Base-by-base conservation (phyloP, 768 basidiomycete species). In the Saitozyma sp. region DNA sequence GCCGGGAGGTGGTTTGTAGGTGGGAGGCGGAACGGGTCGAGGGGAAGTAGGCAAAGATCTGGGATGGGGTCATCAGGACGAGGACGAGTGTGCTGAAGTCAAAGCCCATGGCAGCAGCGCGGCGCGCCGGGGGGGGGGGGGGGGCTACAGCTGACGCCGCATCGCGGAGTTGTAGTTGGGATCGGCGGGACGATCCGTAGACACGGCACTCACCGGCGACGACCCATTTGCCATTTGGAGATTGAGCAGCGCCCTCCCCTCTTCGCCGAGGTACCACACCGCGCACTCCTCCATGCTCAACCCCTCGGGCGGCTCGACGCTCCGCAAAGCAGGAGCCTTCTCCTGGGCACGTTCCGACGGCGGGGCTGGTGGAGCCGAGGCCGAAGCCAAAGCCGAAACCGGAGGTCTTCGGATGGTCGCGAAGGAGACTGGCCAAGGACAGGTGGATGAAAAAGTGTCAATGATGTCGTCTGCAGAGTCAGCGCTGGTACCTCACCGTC, bases 21-120 rank as follows among this genome's bases (percentile, higher is more conserved):
- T 88, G 74, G 10, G 82, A 81, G 0, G 84, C 81, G 0, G 71
- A 73, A 14, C 80, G 73, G 0, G 83, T 82, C 4, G 71, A 58
- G 0, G 94, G 90, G 61, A 91, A 83, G 80, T 91, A 95, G 0
- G 86, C 85, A 75, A 87, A 87, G 9, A 96, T 83, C 90, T 95
- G 62, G 54, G 29, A 6, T 2, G 29, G 29, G 29, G 78, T 65
- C 90, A 87, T 13, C 88, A 73, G 0, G 83, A 82, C 5, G 71
- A 58, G 0, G 94, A 90, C 61, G 92, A 83, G 80, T 91, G 95
- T 0, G 86, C 85, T 95, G 62, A 54, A 20, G 45, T 19, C 17
- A 20, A 54, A 42, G 14, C 46, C 11, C 20, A 0, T 10, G 41
- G 6, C 8, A 29, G 13, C 37, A 51, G 17, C 29, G 51, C 20